Evolutionary conservation across 192 early-diverging fungal genomes (phyloP), one percentile per base, ranked within the genome.

Genomic region (Coemansia aciculifera): DNA sequence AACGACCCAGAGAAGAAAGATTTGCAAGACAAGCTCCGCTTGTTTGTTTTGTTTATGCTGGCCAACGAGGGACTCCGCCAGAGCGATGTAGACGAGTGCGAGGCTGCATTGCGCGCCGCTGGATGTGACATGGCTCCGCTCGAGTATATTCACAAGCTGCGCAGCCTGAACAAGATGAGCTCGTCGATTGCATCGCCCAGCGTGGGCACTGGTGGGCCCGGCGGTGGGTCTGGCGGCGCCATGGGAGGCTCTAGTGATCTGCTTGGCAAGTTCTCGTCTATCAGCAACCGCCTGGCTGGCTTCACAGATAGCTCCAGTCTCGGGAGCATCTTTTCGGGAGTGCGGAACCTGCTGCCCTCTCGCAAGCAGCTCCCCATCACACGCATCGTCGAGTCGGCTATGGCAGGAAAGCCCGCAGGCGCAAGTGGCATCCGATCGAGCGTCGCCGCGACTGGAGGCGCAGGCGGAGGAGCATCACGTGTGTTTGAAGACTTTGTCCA

Each of bases 321-420:
- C 46, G 89, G 91, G 36, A 89, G 89, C 63, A 77, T 91, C 42
- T 74, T 92, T 66, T 90, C 95, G 6, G 94, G 94, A 5, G 96
- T 99, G 15, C 94, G 95, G 75, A 99, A 98, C 75, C 86, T 99
- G 57, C 81, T 99, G 44, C 96, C 96, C 0, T 88, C 93, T 5
- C 87, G 89, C 54, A 95, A 94, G 77, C 94, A 99, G 72, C 75
- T 96, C 29, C 90, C 95, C 5, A 81, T 93, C 15, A 98, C 94
- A 6, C 85, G 89, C 63, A 87, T 94, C 23, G 90, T 96, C 4
- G 93, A 95, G 29, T 84, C 89, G 31, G 87, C 96, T 29, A 95
- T 99, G 93, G 88, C 89, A 60, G 63, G 78, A 75, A 44, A 74
- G 85, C 60, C 70, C 42, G 39, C 77, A 66, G 63, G 64, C 31